phyloP scores from a whole-genome alignment of 768 basidiomycete species.

The Trametes cinnabarina region DNA sequence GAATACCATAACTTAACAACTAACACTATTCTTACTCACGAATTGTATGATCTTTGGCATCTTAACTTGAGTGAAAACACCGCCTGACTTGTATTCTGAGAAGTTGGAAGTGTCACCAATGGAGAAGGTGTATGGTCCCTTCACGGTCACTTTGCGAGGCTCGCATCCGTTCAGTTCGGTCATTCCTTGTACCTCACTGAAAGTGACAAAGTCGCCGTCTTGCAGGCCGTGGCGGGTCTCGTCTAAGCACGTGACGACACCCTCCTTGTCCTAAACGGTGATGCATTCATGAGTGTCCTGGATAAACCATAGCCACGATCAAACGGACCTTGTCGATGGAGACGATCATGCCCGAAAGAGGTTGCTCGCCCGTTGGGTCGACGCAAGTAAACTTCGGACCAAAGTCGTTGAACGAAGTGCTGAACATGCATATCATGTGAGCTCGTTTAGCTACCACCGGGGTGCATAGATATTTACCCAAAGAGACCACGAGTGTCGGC shows the following conservation, averaged over 20 bases:
- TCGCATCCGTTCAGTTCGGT: slow-evolving; percentile 85
- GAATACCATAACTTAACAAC: not conserved
- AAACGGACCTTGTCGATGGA: slow-evolving; percentile 75
- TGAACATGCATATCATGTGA: slow-evolving; percentile 31
- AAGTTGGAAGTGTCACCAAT: slow-evolving; percentile 88
- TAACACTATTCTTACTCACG: slow-evolving; percentile 47
- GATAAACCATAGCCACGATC: not conserved
- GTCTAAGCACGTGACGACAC: slow-evolving; percentile 94
- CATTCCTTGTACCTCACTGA: slow-evolving; percentile 96
- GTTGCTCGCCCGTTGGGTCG: slow-evolving; percentile 97
- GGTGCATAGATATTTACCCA: too few species aligned
- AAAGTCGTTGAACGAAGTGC: slow-evolving; percentile 95
- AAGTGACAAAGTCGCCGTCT: slow-evolving; percentile 97
- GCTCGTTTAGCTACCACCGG: not conserved
- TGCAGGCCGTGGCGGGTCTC: slow-evolving; percentile 98
- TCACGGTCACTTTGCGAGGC: slow-evolving; percentile 88
- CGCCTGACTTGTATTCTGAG: slow-evolving; percentile 78
- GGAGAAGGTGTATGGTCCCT: slow-evolving; percentile 96
- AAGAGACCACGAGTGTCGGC: slow-evolving; percentile 93
- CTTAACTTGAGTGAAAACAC: slow-evolving; percentile 97
- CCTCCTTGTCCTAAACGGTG: slow-evolving; percentile 66
- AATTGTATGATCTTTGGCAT: slow-evolving; percentile 97
- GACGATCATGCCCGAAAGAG: slow-evolving; percentile 92
- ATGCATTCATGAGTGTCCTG: not conserved
- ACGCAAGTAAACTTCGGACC: slow-evolving; percentile 93